Percentiles rank a stretch among this genome's conserved stretches.
Evolutionary conservation across 345 rosid species (phyloP).

Genomic region (Populus deltoides): DNA sequence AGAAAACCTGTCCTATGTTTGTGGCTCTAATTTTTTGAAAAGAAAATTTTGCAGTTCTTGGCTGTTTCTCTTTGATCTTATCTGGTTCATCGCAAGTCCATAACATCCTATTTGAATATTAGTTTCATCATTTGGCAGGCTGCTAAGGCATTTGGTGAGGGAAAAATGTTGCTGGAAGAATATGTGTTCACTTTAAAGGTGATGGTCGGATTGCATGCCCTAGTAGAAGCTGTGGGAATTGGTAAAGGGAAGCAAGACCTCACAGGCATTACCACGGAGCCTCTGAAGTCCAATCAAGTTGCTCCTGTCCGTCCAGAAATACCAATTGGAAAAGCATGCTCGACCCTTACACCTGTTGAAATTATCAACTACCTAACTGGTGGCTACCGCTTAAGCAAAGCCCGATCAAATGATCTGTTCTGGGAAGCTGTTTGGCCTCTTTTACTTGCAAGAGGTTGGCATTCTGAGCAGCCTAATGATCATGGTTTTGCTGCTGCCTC

Average conservation of each 20-base stretch:
- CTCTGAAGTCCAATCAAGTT: slow-evolving; percentile 28
- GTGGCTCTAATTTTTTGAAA: background rate
- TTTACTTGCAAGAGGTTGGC: slow-evolving; percentile 57
- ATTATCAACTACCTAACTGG: slow-evolving; percentile 48
- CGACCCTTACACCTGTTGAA: slow-evolving; percentile 40
- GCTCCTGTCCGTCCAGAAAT: slow-evolving; percentile 33
- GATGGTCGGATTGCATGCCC: slow-evolving; percentile 28
- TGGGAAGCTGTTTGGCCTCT: slow-evolving; percentile 71
- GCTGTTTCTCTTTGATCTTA: background rate
- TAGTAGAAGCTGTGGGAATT: slow-evolving; percentile 43
- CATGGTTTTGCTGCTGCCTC: slow-evolving; percentile 29
- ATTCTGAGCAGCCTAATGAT: slow-evolving; percentile 51
- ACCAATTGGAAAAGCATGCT: slow-evolving; percentile 52
- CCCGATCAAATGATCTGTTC: slow-evolving; percentile 49
- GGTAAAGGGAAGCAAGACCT: slow-evolving; percentile 53
- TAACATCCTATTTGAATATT: background rate
- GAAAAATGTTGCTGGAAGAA: slow-evolving; percentile 43
- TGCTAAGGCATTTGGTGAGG: slow-evolving; percentile 53
- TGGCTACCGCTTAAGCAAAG: slow-evolving; percentile 49
- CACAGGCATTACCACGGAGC: slow-evolving; percentile 40
- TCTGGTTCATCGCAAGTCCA: background rate
- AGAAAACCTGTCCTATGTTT: background rate
- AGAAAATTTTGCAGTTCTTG: background rate
- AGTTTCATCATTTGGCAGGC: slow-evolving; percentile 33
- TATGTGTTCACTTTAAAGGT: slow-evolving; percentile 39